Conservation (phyloP, 2,329 filamentous ascomycete genomes). For the Apiospora rasikravindrae region DNA sequence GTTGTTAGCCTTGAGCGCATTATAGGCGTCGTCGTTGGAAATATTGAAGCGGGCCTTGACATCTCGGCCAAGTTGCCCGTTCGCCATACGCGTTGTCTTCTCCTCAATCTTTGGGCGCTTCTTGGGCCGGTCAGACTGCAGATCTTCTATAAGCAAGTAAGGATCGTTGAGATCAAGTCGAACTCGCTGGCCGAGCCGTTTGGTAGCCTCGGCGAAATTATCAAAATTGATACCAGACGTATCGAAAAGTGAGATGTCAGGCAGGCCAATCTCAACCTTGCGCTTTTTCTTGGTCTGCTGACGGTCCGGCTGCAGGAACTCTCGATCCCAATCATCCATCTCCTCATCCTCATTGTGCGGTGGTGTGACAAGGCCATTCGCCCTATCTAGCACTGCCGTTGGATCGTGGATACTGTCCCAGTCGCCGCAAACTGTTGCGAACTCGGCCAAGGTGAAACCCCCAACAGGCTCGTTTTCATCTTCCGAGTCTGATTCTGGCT, state of each 20-base stretch:
- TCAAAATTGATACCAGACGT: constrained; percentile 81
- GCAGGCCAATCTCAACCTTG: constrained; percentile 62
- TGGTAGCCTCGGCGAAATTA: constrained; percentile 76
- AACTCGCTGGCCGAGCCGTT: constrained; percentile 77
- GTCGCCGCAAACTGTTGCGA: constrained; percentile 85
- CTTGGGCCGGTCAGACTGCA: constrained; percentile 65
- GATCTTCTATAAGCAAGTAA: constrained; percentile 81
- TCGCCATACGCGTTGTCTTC: constrained; percentile 70
- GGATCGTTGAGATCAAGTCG: constrained; percentile 88
- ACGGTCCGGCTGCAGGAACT: constrained; percentile 56
- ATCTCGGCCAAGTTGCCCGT: constrained; percentile 72
- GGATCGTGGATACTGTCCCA: constrained; percentile 72
- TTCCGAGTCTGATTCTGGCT: constrained; percentile 48
- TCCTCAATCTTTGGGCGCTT: constrained; percentile 63
- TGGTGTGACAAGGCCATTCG: constrained; percentile 31
- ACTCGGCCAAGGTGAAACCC: constrained; percentile 78
- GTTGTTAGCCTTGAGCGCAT: constrained; percentile 94
- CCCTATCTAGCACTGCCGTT: constrained; percentile 19
- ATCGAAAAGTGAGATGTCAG: constrained; percentile 62
- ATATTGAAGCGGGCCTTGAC: constrained; percentile 88
- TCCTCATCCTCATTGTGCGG: constrained; percentile 51
- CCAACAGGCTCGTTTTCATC: constrained; percentile 70
- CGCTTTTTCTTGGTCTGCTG: constrained; percentile 72
- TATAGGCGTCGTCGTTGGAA: constrained; percentile 95
- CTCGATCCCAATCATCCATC: constrained; percentile 67